phyloP scores from a whole-genome alignment of 441 rosid species.

The Pelargonium myrrhifolium region DNA sequence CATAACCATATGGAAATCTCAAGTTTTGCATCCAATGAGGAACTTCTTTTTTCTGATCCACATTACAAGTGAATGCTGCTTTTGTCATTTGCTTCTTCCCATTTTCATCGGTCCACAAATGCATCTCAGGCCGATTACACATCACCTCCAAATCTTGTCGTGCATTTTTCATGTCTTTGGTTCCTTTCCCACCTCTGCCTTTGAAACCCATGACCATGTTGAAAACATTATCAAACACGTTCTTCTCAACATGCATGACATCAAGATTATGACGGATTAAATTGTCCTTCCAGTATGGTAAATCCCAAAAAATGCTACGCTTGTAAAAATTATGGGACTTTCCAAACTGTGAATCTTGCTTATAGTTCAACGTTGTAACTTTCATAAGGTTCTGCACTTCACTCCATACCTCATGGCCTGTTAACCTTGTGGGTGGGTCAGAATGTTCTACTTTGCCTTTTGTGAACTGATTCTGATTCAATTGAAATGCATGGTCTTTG shows the following conservation, averaged over 20 bases:
- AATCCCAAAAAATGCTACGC: slow-evolving; percentile 11
- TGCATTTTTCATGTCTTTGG: too few relatives aligned
- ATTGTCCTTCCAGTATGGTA: slow-evolving; percentile 7
- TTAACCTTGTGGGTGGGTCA: not conserved
- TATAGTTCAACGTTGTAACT: not conserved
- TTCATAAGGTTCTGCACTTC: not conserved
- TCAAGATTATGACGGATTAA: not conserved
- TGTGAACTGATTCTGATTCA: not conserved
- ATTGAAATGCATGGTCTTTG: slow-evolving; percentile 11
- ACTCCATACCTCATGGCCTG: not conserved
- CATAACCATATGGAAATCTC: not conserved
- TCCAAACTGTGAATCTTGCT: not conserved
- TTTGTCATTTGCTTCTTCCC: too few relatives aligned
- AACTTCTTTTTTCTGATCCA: too few relatives aligned
- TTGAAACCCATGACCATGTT: too few relatives aligned
- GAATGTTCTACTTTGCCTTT: not conserved
- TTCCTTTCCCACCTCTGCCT: too few relatives aligned
- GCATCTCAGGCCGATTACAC: too few relatives aligned
- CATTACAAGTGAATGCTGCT: too few relatives aligned
- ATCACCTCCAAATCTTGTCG: too few relatives aligned
- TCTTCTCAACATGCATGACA: too few relatives aligned
- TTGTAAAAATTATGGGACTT: too few relatives aligned
- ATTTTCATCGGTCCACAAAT: too few relatives aligned
- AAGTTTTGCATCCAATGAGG: not conserved
- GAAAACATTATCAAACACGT: too few relatives aligned